These are phyloP conservation scores for Candida maesae DNA, from an alignment of 805 yeast genomes.

Conservation along the genomic window DNA sequence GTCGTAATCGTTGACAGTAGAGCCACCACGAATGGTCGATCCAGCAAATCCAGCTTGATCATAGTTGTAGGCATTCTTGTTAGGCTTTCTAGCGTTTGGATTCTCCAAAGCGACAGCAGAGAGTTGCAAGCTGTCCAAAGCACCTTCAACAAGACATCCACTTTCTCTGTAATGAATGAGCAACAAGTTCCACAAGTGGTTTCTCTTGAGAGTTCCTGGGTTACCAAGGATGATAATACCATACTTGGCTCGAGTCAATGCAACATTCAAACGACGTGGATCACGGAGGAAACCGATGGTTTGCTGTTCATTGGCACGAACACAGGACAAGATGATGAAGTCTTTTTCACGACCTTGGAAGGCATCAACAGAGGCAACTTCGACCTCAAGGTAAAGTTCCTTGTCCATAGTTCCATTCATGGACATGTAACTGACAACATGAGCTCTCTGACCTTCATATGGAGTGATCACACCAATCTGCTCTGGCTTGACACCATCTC, in stretches of 20 bases:
- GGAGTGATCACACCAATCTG: conserved; percentile 95
- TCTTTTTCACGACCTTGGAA: conserved; percentile 89
- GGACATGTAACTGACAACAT: conserved; percentile 72
- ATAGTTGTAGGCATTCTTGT: conserved; percentile 7
- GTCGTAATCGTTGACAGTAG: conserved; percentile 31
- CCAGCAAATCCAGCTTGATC: conserved; percentile 11
- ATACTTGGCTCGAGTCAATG: conserved; percentile 81
- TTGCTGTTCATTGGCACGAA: conserved; percentile 71
- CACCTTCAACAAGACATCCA: conserved; percentile 89
- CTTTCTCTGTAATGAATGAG: conserved; percentile 74
- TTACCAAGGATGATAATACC: conserved; percentile 82
- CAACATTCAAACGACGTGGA: conserved; percentile 84
- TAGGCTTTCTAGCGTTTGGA: conserved; percentile 11
- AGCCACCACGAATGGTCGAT: conserved; percentile 12
- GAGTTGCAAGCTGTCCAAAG: conserved; percentile 71
- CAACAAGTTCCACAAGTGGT: conserved; percentile 74
- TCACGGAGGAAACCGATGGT: conserved; percentile 82
- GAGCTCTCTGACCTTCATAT: conserved; percentile 90
- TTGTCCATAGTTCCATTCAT: conserved; percentile 64
- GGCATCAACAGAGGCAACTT: conserved; percentile 93
- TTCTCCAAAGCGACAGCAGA: conserved; percentile 54
- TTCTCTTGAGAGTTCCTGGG: conserved; percentile 69
- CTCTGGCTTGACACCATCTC: conserved; percentile 70
- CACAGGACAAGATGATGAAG: conserved; percentile 72
- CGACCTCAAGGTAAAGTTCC: conserved; percentile 65